phyloP scores from a whole-genome alignment of 192 early-diverging fungal species.

The Rhizophagus clarus region DNA sequence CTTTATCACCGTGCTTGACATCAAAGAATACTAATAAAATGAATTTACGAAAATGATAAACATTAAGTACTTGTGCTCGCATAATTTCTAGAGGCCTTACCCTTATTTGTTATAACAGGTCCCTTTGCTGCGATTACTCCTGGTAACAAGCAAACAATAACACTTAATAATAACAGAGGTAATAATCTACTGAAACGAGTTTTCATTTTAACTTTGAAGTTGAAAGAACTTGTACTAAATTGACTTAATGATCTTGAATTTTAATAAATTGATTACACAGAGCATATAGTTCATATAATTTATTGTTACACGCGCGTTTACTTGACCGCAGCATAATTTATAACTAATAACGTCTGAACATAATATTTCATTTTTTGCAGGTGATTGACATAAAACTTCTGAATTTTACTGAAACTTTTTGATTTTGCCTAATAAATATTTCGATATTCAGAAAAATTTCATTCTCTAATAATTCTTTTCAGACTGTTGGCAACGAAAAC shows the following conservation, averaged over 20 bases:
- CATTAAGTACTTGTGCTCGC: neutral
- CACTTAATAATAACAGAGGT: neutral
- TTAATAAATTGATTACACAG: too few species aligned
- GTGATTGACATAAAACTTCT: neutral
- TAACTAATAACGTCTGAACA: too few species aligned
- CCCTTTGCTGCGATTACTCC: conserved; percentile 57
- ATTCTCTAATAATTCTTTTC: neutral
- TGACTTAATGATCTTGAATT: too few species aligned
- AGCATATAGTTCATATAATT: too few species aligned
- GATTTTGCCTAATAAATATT: neutral
- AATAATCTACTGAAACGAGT: neutral
- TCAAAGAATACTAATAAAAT: conserved; percentile 80
- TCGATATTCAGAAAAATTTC: neutral
- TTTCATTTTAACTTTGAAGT: neutral
- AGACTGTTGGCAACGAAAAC: neutral
- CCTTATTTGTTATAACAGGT: conserved; percentile 67
- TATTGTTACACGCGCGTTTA: too few species aligned
- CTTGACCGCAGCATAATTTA: neutral
- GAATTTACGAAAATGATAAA: neutral
- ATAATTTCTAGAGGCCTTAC: conserved; percentile 29
- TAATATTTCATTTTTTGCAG: too few species aligned
- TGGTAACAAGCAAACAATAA: neutral
- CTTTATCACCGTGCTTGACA: conserved; percentile 75
- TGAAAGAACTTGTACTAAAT: too few species aligned
- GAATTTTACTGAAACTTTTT: neutral